Evolutionary conservation across 352 stramenopile genomes (phyloP), one percentile per base, ranked within the genome.

Genomic region (Phytophthora macrochlamydospora): DNA sequence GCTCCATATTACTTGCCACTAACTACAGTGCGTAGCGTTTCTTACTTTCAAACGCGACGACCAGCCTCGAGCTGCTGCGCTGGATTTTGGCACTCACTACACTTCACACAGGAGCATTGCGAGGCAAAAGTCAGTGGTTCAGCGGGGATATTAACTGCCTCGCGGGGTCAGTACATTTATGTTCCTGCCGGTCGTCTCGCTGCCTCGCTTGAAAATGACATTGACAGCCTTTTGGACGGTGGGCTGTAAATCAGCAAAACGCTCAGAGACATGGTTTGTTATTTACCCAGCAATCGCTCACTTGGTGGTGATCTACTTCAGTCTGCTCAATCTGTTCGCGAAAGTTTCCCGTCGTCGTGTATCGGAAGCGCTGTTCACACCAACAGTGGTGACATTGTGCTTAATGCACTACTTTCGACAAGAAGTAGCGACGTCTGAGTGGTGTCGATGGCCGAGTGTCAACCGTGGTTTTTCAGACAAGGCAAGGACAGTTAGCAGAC

Each of bases 211-310:
- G 11, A 57, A 57, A 11, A 57, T 57, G 51, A 57, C 51, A 24
- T 12, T 57, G 28, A 35, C 33, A 28, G 32, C 33, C 2, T 57
- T 57, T 48, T 49, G 51, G 42, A 48, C 71, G 1, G 45, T 67
- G 1, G 67, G 66, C 18, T 73, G 65, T 18, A 33, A 66, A 11
- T 76, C 43, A 73, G n/a, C 70, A 79, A 24, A 7, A 28, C 0
- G 63, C 45, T 0, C 62, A 2, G 64, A 77, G 1, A 50, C 74
- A 0, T 82, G 70, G 74, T 76, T 75, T 46, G 59, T 51, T 0
- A 60, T 78, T 7, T 81, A 81, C 31, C 66, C 69, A 13, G 62
- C 52, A 0, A 76, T 76, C 35, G 35, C 9, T 11, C 6, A 40
- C 9, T 40, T 40, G 35, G 49, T 68, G 24, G 43, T 79, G 7